Conservation (phyloP, 2,329 filamentous ascomycete species). For the Talaromyces islandicus region DNA sequence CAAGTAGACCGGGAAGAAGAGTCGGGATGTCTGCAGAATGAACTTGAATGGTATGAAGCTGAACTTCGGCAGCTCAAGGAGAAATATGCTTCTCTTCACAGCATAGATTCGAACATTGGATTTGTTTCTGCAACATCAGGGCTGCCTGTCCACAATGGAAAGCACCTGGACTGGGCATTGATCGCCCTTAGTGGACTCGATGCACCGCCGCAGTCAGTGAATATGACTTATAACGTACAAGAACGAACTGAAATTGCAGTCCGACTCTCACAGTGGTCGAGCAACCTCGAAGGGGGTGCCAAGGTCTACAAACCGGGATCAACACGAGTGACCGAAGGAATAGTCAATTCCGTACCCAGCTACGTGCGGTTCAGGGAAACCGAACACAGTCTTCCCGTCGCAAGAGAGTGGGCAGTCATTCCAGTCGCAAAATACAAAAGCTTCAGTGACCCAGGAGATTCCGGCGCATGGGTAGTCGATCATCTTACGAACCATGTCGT, state of each 20-base stretch:
- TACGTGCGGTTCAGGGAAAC: slow-evolving; percentile 2
- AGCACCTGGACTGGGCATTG: slow-evolving; percentile 7
- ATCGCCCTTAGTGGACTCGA: neutral
- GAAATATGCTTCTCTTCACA: neutral
- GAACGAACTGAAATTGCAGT: neutral
- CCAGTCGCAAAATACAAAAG: neutral
- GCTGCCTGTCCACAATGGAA: neutral
- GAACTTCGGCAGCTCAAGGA: neutral
- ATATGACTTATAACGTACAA: neutral
- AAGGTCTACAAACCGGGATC: slow-evolving; percentile 1
- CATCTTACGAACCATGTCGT: neutral
- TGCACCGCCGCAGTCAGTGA: neutral
- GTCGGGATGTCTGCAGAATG: too few species aligned
- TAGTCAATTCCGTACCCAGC: slow-evolving; percentile 2
- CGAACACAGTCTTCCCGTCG: neutral
- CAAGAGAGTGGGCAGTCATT: neutral
- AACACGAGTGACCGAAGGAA: neutral
- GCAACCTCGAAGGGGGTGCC: neutral
- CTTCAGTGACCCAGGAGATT: neutral
- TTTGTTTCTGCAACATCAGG: neutral
- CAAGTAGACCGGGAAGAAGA: neutral
- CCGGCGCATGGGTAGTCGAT: slow-evolving; percentile 3
- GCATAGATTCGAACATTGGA: neutral
- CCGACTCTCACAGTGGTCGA: neutral
- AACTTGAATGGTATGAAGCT: neutral